These are phyloP conservation scores for Sphagnum contortum DNA, from an alignment of 225 moss, liverwort and hornwort genomes.

Conservation along the genomic window DNA sequence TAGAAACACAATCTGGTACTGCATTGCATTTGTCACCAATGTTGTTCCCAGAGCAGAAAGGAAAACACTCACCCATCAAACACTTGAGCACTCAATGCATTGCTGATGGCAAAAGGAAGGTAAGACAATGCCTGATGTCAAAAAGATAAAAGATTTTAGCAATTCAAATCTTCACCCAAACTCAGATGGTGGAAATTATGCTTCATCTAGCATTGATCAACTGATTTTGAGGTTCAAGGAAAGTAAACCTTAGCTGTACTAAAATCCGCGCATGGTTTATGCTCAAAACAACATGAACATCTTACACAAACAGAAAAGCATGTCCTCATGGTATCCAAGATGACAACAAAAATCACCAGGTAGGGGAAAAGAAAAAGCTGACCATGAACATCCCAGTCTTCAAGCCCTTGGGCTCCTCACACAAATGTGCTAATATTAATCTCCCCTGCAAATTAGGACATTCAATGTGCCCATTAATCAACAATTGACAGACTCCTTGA, in stretches of 20 bases:
- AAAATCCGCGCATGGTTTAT: neutral
- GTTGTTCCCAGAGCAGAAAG: neutral
- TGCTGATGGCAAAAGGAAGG: constrained; percentile 73
- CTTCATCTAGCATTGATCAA: too few relatives aligned
- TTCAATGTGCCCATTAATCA: neutral
- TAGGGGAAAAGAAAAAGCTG: constrained; percentile 5
- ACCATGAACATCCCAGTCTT: constrained; percentile 98
- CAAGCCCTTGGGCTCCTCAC: constrained; percentile 87
- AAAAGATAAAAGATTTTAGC: constrained; percentile 1
- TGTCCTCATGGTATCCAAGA: neutral
- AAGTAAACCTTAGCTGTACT: too few relatives aligned
- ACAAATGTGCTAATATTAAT: constrained; percentile 88
- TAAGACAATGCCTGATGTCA: constrained; percentile 51
- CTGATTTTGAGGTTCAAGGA: too few relatives aligned
- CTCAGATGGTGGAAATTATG: too few relatives aligned
- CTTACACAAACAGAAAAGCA: neutral
- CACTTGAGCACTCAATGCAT: constrained; percentile 62
- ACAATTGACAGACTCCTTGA: neutral
- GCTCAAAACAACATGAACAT: neutral
- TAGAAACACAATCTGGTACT: too few relatives aligned
- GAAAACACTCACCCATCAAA: constrained; percentile 49
- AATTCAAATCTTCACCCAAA: too few relatives aligned
- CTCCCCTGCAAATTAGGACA: constrained; percentile 50
- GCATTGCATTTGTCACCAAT: neutral
- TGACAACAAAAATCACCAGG: neutral